Evolutionary conservation across 495 filamentous ascomycete genomes (phyloP), one percentile per base, ranked within the genome.

Genomic region (Neurospora sp.): DNA sequence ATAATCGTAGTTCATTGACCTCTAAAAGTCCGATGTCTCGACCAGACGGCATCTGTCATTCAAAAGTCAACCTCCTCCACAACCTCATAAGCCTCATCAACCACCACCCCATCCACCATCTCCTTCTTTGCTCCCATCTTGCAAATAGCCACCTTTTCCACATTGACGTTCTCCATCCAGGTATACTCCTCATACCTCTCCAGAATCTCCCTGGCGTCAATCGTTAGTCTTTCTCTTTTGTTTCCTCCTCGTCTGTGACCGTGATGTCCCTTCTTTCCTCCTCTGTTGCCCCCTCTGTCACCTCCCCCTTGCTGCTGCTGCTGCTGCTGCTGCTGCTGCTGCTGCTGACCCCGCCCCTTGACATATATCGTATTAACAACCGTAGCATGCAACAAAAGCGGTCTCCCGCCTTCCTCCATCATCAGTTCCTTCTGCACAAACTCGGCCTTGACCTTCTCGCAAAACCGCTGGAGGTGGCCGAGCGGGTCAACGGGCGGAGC

Each of bases 301-400:
- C 66, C 43, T 11, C 66, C 21, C 19, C 3, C 48, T 59, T 19
- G 54, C 28, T 62, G 45, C 21, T 54, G 42, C 19, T 54, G 48
- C 48, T 59, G 48, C 10, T 59, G 37, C 19, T 54, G 48, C 48
- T 19, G 54, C 28, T 62, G 45, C 21, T 54, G 42, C 19, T 54
- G 48, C 48, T 59, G 48, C 10, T 59, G 37, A 11, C 62, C 39
- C 4, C 69, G 39, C 37, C 71, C 83, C 74, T 85, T 87, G 40
- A 91, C 89, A 79, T 97, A 97, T 39, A 94, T 88, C 9, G 94
- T 97, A 80, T 98, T 97, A 28, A 96, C 82, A 5, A 98, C 84
- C 4, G 95, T 97, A 19, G 92, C 93, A 79, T 97, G 95, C 70
- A 97, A 78, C 24, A 92, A 86, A 69, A 98, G 79, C n/a, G 89